phyloP scores from a whole-genome alignment of 179 eudicot species.

The Actinidia polygama region DNA sequence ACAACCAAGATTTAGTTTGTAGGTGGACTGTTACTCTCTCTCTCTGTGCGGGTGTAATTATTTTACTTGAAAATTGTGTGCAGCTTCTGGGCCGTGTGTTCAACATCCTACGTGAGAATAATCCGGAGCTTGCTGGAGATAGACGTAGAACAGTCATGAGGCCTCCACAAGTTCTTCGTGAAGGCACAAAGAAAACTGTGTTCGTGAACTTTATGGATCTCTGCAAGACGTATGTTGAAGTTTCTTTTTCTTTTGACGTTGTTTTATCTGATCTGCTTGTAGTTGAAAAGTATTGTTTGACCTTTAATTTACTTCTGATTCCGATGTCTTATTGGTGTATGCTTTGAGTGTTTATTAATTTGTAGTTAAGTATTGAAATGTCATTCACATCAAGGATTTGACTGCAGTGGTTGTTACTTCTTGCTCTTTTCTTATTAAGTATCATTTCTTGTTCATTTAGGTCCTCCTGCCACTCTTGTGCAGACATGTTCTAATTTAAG shows the following conservation, averaged over 20 bases:
- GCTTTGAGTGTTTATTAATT: background rate
- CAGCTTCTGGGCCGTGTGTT: conserved; percentile 96
- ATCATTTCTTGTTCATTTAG: background rate
- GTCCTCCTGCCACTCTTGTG: background rate
- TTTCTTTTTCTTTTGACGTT: background rate
- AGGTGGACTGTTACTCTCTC: background rate
- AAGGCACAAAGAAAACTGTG: conserved; percentile 97
- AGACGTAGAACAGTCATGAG: conserved; percentile 94
- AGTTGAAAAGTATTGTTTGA: background rate
- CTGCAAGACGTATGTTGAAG: conserved; percentile 66
- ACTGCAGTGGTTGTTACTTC: background rate
- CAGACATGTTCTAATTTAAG: background rate
- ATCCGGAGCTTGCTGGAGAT: conserved; percentile 98
- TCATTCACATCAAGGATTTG: background rate
- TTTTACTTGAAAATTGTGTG: background rate
- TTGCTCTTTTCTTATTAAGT: too few species aligned
- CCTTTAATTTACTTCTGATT: background rate
- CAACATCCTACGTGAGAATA: conserved; percentile 84
- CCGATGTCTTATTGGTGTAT: background rate
- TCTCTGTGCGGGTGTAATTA: background rate
- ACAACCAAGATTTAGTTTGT: background rate
- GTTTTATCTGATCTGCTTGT: background rate
- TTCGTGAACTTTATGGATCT: conserved; percentile 94
- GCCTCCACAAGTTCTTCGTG: conserved; percentile 97
- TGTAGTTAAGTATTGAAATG: background rate